Conservation (phyloP, 768 basidiomycete species). For the Omphalotus guepiniiformis region DNA sequence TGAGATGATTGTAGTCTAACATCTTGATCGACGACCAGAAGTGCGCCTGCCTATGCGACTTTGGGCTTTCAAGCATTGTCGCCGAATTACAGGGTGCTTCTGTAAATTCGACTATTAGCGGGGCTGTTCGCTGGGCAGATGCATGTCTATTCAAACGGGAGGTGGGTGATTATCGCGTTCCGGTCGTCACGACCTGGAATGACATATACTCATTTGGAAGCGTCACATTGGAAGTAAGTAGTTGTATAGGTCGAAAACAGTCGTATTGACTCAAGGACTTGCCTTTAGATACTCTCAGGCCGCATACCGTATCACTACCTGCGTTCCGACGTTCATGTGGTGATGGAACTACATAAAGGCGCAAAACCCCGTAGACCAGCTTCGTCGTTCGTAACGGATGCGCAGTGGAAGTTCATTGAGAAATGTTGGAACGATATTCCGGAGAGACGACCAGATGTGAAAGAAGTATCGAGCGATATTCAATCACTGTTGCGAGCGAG, state of each 20-base stretch:
- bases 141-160: conserved; percentile 31
- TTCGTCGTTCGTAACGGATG: conserved; percentile 31
- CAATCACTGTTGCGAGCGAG: conserved; percentile 17
- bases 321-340: conserved; percentile 33
- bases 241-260: not conserved
- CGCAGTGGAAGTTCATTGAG: conserved; percentile 39
- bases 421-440: conserved; percentile 34
- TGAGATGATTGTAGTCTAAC: conserved; percentile 31
- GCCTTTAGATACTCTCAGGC: conserved; percentile 26
- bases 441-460: conserved; percentile 26
- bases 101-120: conserved; percentile 33
- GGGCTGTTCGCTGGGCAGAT: conserved; percentile 47
- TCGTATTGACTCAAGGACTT: not conserved
- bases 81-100: conserved; percentile 28
- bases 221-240: conserved; percentile 36
- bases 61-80: conserved; percentile 40
- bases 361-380: conserved; percentile 36
- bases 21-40: conserved; percentile 39
- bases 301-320: conserved; percentile 40
- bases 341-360: conserved; percentile 37
- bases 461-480: conserved; percentile 19
- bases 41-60: conserved; percentile 40
- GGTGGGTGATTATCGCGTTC: conserved; percentile 13
- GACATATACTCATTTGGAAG: conserved; percentile 48
- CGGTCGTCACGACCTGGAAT: conserved; percentile 24